Evolutionary conservation across 2,329 filamentous ascomycete genomes (phyloP), one percentile per base, ranked within the genome.

Genomic region (Beauveria medogensis): DNA sequence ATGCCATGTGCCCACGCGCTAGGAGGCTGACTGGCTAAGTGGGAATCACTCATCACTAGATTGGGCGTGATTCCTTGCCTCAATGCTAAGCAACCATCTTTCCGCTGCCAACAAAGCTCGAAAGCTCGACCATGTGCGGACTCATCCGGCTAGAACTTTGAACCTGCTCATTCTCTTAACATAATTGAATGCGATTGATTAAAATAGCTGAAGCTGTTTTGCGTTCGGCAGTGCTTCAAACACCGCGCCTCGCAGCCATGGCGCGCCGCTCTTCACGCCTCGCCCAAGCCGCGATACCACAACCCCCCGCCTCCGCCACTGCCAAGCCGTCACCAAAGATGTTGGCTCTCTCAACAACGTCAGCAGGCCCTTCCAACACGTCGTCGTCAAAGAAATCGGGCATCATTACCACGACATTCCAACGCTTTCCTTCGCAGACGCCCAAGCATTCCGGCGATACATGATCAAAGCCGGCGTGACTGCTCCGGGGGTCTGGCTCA

Each of bases 401-500:
- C 26, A 9, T 14, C 54, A 20, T 26, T 40, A 2, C 60, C 12
- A 37, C 58, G 5, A 64, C 8, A 47, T 61, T 14, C 66, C 66
- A 1, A 70, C 59, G 30, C 64, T 67, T 20, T 64, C 67, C n/a
- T 74, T 75, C 64, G 61, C 66, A 14, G 61, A 67, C 40, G 64
- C 69, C 30, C 22, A 58, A 2, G 69, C 68, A 3, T 74, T 75
- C 61, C 72, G 75, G 55, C 53, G 65, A 24, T 79, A 77, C 70
- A 73, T 81, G n/a, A 68, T 73, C 24, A 60, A 63, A 2, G 51
- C 75, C 53, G 67, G 76, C 64, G 37, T 65, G 7, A 71, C 68
- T 2, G 60, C 68, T 0, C 56, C 70, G 0, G 79, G 78, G 0
- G 64, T 82, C 57, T 79, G 80, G 72, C 70, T 83, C 18, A 75